These are phyloP conservation scores for Pseudopediastrum boryanum DNA, from an alignment of 139 green algal genomes.

Conservation along the genomic window DNA sequence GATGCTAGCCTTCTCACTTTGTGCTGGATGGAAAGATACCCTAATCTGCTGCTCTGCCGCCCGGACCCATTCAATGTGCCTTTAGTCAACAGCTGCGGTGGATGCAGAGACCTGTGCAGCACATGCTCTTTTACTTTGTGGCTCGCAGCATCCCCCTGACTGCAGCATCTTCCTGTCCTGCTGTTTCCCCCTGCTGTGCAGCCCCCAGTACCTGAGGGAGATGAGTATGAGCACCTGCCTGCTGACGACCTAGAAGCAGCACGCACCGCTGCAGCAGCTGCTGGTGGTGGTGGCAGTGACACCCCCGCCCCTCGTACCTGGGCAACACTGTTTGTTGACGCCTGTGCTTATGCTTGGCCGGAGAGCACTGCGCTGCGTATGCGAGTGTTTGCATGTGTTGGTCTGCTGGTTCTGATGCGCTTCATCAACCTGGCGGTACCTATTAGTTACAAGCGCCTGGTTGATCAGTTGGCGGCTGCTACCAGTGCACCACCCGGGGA, in stretches of 20 bases:
- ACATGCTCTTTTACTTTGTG: neutral
- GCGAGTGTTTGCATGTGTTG: constrained; percentile 66
- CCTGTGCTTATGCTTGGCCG: constrained; percentile 67
- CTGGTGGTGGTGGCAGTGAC: neutral
- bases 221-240: constrained; percentile 9
- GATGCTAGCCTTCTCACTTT: no score
- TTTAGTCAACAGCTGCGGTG: neutral
- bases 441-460: constrained; percentile 67
- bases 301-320: no score
- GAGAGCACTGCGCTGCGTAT: constrained; percentile 38
- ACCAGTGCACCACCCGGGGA: neutral
- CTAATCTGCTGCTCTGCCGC: no score
- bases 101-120: neutral
- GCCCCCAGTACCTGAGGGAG: neutral
- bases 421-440: constrained; percentile 82
- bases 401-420: constrained; percentile 66
- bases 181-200: neutral
- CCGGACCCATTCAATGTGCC: no score
- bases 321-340: constrained; percentile 21
- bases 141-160: neutral
- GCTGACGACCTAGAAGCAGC: constrained; percentile 29
- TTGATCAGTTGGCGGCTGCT: constrained; percentile 48
- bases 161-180: neutral
- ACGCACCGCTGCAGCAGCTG: neutral
- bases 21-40: no score